Percentiles rank a stretch among this genome's conserved stretches.
These are phyloP conservation scores for Auricularia auricula-judae DNA, from an alignment of 768 basidiomycete species.

Conservation along the genomic window DNA sequence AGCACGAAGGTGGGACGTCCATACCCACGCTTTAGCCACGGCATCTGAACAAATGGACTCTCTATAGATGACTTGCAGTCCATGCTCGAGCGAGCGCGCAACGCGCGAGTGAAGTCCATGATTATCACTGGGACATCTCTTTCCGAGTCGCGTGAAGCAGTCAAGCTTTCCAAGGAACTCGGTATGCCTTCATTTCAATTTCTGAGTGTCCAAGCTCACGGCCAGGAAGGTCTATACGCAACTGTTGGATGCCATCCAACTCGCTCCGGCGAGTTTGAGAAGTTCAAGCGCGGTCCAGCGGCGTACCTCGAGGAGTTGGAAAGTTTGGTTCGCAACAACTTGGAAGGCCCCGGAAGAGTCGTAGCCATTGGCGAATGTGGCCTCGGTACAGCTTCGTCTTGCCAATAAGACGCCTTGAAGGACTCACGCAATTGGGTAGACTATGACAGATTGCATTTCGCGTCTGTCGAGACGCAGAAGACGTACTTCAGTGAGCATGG, in stretches of 20 bases:
- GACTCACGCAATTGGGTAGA: slow-evolving; percentile 28
- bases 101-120: slow-evolving; percentile 55
- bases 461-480: slow-evolving; percentile 46
- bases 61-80: slow-evolving; percentile 48
- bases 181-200: slow-evolving; percentile 22
- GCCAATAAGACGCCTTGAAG: background rate
- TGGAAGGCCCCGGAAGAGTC: slow-evolving; percentile 43
- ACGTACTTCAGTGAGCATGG: slow-evolving; percentile 46
- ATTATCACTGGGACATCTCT: slow-evolving; percentile 71
- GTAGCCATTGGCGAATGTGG: slow-evolving; percentile 77
- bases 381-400: slow-evolving; percentile 35
- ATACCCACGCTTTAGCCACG: background rate
- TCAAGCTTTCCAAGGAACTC: slow-evolving; percentile 48
- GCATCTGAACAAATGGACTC: background rate
- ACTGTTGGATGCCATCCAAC: slow-evolving; percentile 79
- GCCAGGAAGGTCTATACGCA: slow-evolving; percentile 43
- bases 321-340: slow-evolving; percentile 36
- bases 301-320: slow-evolving; percentile 54
- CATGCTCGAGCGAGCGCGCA: slow-evolving; percentile 43
- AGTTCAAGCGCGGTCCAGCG: slow-evolving; percentile 40
- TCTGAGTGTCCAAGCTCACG: background rate
- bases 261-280: slow-evolving; percentile 56
- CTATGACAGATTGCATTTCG: slow-evolving; percentile 65
- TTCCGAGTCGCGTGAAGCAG: slow-evolving; percentile 45
- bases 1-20: slow-evolving; percentile 21